phyloP scores from a whole-genome alignment of 2,329 filamentous ascomycete genomes.

The Aureobasidium melanogenum region DNA sequence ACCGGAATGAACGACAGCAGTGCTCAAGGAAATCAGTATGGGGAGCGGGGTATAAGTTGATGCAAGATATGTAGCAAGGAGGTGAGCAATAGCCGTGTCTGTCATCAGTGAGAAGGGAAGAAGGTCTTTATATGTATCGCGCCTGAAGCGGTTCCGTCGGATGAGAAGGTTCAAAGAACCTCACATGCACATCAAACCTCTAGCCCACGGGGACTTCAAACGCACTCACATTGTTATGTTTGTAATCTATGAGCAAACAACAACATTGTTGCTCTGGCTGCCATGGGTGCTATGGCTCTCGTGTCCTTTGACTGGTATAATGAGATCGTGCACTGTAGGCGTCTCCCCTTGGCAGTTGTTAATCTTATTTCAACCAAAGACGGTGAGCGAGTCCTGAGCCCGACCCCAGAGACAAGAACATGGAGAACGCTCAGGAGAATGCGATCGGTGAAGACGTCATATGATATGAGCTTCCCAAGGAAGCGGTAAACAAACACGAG shows the following conservation, averaged over 20 bases:
- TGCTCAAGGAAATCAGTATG: neutral
- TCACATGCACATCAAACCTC: neutral
- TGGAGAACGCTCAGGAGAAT: neutral
- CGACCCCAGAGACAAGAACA: neutral
- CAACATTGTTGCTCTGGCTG: conserved; percentile 2
- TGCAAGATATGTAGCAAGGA: neutral
- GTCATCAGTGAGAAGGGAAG: neutral
- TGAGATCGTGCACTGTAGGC: conserved; percentile 3
- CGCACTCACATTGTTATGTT: neutral
- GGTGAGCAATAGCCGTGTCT: neutral
- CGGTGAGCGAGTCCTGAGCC: conserved; percentile 1
- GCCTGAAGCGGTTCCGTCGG: neutral
- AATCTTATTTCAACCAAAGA: conserved; percentile 9
- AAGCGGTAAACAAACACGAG: conserved; percentile 8
- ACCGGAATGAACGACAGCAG: neutral
- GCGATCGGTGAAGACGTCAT: conserved; percentile 5
- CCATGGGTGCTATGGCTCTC: conserved; percentile 5
- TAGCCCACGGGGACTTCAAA: neutral
- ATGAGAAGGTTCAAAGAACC: neutral
- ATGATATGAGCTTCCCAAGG: neutral
- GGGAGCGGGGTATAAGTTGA: conserved; percentile 5
- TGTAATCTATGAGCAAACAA: neutral
- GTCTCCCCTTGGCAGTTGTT: neutral
- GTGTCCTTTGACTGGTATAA: conserved; percentile 4
- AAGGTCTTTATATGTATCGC: neutral